phyloP scores from a whole-genome alignment of 2,329 filamentous ascomycete genomes.

The Colletotrichum siamense region DNA sequence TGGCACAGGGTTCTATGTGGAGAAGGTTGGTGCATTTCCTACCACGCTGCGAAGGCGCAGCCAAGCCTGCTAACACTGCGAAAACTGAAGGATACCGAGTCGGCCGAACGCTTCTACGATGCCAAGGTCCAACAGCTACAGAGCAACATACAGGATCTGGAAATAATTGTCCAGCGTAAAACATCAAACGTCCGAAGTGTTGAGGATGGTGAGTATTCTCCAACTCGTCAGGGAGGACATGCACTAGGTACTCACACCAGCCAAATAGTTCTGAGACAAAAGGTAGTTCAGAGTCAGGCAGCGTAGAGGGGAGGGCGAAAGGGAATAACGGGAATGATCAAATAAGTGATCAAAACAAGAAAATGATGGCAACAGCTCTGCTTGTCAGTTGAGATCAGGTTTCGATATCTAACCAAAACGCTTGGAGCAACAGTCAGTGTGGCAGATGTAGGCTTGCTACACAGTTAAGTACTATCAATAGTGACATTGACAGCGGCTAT shows the following conservation, averaged over 20 bases:
- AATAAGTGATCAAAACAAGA: background rate
- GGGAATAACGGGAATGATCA: background rate
- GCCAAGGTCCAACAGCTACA: slow-evolving; percentile 59
- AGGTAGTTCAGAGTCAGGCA: slow-evolving; percentile 41
- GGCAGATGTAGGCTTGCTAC: background rate
- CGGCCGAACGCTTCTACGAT: slow-evolving; percentile 62
- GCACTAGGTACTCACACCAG: background rate
- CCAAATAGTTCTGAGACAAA: slow-evolving; percentile 46
- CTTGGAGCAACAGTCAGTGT: background rate
- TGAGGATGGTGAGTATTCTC: slow-evolving; percentile 73
- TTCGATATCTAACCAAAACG: background rate
- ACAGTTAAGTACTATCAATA: background rate
- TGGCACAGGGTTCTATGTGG: slow-evolving; percentile 92
- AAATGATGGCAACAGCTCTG: background rate
- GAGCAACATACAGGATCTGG: slow-evolving; percentile 61
- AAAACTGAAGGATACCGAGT: slow-evolving; percentile 39
- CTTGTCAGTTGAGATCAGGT: background rate
- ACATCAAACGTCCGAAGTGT: slow-evolving; percentile 84
- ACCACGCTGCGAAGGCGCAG: background rate
- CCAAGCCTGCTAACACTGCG: background rate
- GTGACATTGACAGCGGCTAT: background rate
- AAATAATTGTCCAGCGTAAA: slow-evolving; percentile 70
- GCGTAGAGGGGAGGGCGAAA: background rate
- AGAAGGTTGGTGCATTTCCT: slow-evolving; percentile 69
- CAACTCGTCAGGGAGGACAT: background rate